phyloP scores from a whole-genome alignment of 2,329 filamentous ascomycete species.

The Pseudopithomyces chartarum region DNA sequence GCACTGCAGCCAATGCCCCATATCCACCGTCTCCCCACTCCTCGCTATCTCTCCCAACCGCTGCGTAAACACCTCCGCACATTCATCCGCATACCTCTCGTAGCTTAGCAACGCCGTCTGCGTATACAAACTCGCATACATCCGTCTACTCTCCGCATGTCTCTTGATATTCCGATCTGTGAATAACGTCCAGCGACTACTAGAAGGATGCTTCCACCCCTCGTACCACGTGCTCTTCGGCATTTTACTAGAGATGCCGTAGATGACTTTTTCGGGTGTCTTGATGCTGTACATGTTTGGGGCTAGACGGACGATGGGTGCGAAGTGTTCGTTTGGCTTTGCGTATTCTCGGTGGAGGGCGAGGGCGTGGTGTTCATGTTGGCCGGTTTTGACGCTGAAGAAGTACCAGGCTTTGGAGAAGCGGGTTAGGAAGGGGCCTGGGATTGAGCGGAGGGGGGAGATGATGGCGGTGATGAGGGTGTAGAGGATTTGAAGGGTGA shows the following conservation, averaged over 20 bases:
- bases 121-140: slow-evolving; percentile 45
- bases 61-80: slow-evolving; percentile 36
- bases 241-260: slow-evolving; percentile 13
- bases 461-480: slow-evolving; percentile 7
- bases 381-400: slow-evolving; percentile 9
- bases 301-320: slow-evolving; percentile 8
- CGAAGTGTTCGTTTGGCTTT: not conserved
- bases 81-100: slow-evolving; percentile 48
- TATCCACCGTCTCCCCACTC: slow-evolving; percentile 31
- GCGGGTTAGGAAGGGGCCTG: slow-evolving; percentile 14
- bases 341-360: slow-evolving; percentile 17
- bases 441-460: slow-evolving; percentile 14
- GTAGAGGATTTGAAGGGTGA: slow-evolving; percentile 5
- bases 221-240: slow-evolving; percentile 14
- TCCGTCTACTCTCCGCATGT: slow-evolving; percentile 43
- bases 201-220: slow-evolving; percentile 29
- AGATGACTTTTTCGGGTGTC: slow-evolving; percentile 9
- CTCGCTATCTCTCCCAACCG: slow-evolving; percentile 35
- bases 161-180: slow-evolving; percentile 43
- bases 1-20: slow-evolving; percentile 48
- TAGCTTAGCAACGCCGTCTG: slow-evolving; percentile 38
- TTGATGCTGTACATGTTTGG: slow-evolving; percentile 9
- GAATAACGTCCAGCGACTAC: slow-evolving; percentile 44
- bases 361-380: slow-evolving; percentile 15
- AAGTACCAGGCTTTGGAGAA: slow-evolving; percentile 22